Conservation (phyloP, 495 filamentous ascomycete genomes). For the Neurospora terricola region DNA sequence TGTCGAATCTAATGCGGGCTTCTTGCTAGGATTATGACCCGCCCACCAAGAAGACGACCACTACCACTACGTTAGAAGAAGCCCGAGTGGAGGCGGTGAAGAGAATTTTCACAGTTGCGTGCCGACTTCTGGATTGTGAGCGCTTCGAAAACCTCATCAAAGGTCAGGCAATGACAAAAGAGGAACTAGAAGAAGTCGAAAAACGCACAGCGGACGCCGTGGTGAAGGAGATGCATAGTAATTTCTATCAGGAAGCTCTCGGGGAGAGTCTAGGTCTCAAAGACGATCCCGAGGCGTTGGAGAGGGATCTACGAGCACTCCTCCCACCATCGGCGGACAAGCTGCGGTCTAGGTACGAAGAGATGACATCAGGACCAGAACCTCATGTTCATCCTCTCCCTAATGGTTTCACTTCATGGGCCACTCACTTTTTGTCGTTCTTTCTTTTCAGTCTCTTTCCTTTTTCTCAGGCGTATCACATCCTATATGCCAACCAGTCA, state of each 20-base stretch:
- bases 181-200: not conserved
- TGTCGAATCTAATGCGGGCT: too few species aligned
- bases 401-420: too few species aligned
- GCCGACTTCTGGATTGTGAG: not conserved
- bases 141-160: not conserved
- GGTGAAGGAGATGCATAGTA: not conserved
- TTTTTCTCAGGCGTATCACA: not conserved
- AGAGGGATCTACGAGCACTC: not conserved
- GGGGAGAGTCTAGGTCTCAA: too few species aligned
- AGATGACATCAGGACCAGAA: not conserved
- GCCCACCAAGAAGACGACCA: too few species aligned
- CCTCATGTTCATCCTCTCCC: not conserved
- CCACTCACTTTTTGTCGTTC: too few species aligned
- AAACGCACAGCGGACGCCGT: not conserved
- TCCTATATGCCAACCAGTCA: not conserved
- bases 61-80: too few species aligned
- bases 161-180: not conserved
- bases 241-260: too few species aligned
- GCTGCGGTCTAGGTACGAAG: too few species aligned
- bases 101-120: not conserved
- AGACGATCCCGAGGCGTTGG: too few species aligned
- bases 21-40: too few species aligned
- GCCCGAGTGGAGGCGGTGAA: not conserved
- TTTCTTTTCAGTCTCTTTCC: not conserved
- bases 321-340: too few species aligned